phyloP scores from a whole-genome alignment of 352 stramenopile genomes.

The Pythium guiyangense region DNA sequence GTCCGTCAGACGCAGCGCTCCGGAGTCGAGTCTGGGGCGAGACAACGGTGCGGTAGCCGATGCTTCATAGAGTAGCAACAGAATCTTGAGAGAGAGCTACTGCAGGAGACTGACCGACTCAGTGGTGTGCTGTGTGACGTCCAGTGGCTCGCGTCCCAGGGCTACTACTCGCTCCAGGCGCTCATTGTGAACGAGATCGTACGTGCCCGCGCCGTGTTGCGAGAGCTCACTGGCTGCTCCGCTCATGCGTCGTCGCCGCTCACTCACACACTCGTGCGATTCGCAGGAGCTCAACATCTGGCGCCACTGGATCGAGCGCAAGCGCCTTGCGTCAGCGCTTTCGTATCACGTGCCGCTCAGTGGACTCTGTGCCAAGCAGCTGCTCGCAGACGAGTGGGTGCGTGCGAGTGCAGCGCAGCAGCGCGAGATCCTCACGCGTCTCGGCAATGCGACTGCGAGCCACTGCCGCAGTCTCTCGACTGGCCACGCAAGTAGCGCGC shows the following conservation, averaged over 20 bases:
- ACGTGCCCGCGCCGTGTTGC: slow-evolving; percentile 11
- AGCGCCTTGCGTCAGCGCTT: slow-evolving; percentile 12
- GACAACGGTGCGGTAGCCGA: slow-evolving; percentile 16
- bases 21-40: slow-evolving; percentile 40
- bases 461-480: slow-evolving; percentile 14
- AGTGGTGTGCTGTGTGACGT: neutral
- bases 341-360: slow-evolving; percentile 30
- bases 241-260: neutral
- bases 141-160: slow-evolving; percentile 57
- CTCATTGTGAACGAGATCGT: slow-evolving; percentile 78
- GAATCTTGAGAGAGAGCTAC: neutral
- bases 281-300: slow-evolving; percentile 70
- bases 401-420: slow-evolving; percentile 15
- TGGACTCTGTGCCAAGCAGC: slow-evolving; percentile 47
- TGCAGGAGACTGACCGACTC: neutral
- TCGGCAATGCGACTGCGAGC: slow-evolving; percentile 10
- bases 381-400: slow-evolving; percentile 45
- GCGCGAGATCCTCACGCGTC: slow-evolving; percentile 5
- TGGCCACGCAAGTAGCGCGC: neutral
- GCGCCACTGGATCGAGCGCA: slow-evolving; percentile 38
- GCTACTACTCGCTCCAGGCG: slow-evolving; percentile 63
- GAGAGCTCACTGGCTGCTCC: neutral
- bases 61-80: neutral
- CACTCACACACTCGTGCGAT: neutral
- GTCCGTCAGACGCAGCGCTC: slow-evolving; percentile 28